These are phyloP conservation scores for Rhizophagus sp. DNA, from an alignment of 192 early-diverging fungal genomes.

Conservation along the genomic window DNA sequence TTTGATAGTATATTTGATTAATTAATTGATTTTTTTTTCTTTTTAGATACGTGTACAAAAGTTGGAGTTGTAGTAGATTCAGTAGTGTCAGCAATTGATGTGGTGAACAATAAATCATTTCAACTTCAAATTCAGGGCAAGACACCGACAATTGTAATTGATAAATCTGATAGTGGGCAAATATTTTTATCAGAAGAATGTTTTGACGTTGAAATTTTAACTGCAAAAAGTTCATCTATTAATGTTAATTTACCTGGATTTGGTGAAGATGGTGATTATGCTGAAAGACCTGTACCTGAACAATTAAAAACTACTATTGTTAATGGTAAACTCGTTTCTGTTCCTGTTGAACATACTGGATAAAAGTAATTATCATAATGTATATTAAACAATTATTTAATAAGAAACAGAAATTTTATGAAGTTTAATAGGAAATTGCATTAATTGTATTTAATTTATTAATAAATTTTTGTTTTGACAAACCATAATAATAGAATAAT, in stretches of 20 bases:
- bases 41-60: slow-evolving; percentile 84
- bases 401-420: background rate
- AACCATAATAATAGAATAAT: too few species aligned
- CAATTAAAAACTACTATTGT: slow-evolving; percentile 89
- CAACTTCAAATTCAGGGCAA: slow-evolving; percentile 83
- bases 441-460: too few species aligned
- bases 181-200: slow-evolving; percentile 84
- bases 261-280: slow-evolving; percentile 64
- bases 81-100: slow-evolving; percentile 82
- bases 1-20: background rate
- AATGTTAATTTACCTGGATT: slow-evolving; percentile 76
- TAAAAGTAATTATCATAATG: slow-evolving; percentile 17
- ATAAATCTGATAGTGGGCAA: slow-evolving; percentile 92
- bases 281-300: slow-evolving; percentile 88
- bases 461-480: too few species aligned
- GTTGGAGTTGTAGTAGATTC: slow-evolving; percentile 81
- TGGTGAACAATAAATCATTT: slow-evolving; percentile 88
- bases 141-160: slow-evolving; percentile 83
- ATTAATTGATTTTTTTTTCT: slow-evolving; percentile 4
- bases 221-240: slow-evolving; percentile 90
- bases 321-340: slow-evolving; percentile 78
- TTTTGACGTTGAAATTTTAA: slow-evolving; percentile 81
- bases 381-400: background rate
- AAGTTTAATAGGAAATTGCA: too few species aligned
- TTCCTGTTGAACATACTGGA: slow-evolving; percentile 83